Evolutionary conservation across 768 basidiomycete species (phyloP).

Genomic region (Hericium erinaceus): DNA sequence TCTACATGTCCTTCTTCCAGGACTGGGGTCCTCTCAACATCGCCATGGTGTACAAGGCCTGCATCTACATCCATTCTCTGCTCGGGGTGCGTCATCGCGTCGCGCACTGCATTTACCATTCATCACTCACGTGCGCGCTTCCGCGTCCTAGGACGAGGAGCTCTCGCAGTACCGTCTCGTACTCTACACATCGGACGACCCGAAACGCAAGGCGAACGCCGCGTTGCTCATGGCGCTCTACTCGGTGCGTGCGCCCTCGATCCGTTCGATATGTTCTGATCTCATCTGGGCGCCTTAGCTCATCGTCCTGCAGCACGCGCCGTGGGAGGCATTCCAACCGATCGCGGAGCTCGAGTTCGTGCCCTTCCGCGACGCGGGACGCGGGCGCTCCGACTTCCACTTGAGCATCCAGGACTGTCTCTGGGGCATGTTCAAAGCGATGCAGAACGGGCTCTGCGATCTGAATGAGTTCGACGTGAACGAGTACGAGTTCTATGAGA

Average conservation of each 20-base stretch:
- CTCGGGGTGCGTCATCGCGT: slow-evolving; percentile 24
- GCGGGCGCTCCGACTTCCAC: slow-evolving; percentile 87
- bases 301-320: slow-evolving; percentile 83
- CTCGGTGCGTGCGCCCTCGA: slow-evolving; percentile 47
- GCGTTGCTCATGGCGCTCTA: slow-evolving; percentile 92
- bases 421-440: slow-evolving; percentile 82
- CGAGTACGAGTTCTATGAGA: slow-evolving; percentile 92
- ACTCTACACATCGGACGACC: slow-evolving; percentile 81
- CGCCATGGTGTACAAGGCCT: slow-evolving; percentile 89
- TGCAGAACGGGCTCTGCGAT: slow-evolving; percentile 88
- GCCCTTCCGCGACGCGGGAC: slow-evolving; percentile 93
- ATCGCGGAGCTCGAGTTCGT: slow-evolving; percentile 88
- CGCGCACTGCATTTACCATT: neutral
- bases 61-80: slow-evolving; percentile 85
- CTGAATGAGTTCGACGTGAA: slow-evolving; percentile 90
- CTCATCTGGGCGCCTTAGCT: slow-evolving; percentile 40
- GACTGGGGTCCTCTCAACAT: slow-evolving; percentile 92
- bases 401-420: slow-evolving; percentile 89
- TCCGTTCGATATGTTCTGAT: neutral
- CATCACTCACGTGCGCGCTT: slow-evolving; percentile 5
- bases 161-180: slow-evolving; percentile 68
- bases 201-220: slow-evolving; percentile 85
- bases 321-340: slow-evolving; percentile 93
- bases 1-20: slow-evolving; percentile 89
- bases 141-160: slow-evolving; percentile 53